Percentiles rank a stretch among this genome's conserved stretches.
Conservation (phyloP, 1,284 basidiomycete genomes). For the Moesziomyces globuligerus region DNA sequence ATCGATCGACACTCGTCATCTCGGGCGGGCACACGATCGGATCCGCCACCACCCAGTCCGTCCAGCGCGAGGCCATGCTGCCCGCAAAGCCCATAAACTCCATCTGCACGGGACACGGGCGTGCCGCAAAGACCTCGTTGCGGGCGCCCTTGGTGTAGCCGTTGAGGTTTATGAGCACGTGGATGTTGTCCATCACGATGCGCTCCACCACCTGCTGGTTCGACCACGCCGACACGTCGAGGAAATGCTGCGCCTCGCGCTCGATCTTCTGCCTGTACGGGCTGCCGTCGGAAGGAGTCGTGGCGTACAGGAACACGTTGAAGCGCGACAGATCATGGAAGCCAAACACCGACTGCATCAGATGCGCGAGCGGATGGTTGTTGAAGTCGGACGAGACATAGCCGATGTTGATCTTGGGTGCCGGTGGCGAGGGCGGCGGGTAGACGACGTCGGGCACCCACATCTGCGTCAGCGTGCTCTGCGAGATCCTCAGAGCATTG, state of each 20-base stretch:
- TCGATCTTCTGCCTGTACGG: constrained; percentile 73
- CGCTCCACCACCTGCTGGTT: constrained; percentile 70
- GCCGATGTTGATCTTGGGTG: constrained; percentile 71
- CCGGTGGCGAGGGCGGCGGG: constrained; percentile 72
- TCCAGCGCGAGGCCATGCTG: constrained; percentile 74
- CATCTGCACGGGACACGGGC: constrained; percentile 74
- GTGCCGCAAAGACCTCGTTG: constrained; percentile 75
- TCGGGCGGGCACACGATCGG: constrained; percentile 72
- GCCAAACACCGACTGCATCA: constrained; percentile 75
- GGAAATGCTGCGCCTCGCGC: constrained; percentile 70
- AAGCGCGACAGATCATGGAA: constrained; percentile 72
- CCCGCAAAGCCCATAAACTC: constrained; percentile 72
- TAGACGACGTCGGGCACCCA: constrained; percentile 72
- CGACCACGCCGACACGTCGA: constrained; percentile 72
- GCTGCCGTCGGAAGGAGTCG: constrained; percentile 72
- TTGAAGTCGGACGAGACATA: constrained; percentile 75
- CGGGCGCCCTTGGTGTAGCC: constrained; percentile 76
- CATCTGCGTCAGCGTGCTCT: constrained; percentile 71
- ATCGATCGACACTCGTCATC: constrained; percentile 69
- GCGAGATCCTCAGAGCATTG: constrained; percentile 73
- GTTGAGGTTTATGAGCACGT: constrained; percentile 73
- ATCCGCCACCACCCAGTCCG: constrained; percentile 75
- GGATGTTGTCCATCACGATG: constrained; percentile 72
- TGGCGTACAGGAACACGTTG: constrained; percentile 73
- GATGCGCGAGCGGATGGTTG: constrained; percentile 75